phyloP scores from a whole-genome alignment of 345 rosid species.

The Isatis tinctoria region DNA sequence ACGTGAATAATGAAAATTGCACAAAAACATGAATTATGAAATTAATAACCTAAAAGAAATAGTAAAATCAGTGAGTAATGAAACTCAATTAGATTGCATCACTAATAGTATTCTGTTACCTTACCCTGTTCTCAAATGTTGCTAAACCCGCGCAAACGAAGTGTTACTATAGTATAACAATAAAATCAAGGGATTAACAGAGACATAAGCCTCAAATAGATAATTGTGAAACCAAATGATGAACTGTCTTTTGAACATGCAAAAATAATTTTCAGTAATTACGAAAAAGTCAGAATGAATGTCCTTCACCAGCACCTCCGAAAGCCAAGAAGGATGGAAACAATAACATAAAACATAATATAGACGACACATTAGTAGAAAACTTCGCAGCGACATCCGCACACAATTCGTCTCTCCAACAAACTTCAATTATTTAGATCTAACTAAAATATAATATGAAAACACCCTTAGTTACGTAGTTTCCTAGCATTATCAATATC shows the following conservation, averaged over 20 bases:
- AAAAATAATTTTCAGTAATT: neutral
- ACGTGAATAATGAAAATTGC: too few relatives aligned
- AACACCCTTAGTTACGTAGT: neutral
- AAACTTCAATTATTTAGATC: neutral
- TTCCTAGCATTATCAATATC: neutral
- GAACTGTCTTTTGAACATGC: neutral
- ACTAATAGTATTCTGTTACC: too few relatives aligned
- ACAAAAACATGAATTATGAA: too few relatives aligned
- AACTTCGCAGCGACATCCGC: constrained; percentile 2
- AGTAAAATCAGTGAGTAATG: too few relatives aligned
- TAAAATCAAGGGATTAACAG: too few relatives aligned
- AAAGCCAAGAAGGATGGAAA: neutral
- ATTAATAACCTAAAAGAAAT: too few relatives aligned
- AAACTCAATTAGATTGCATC: too few relatives aligned
- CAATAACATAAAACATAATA: neutral
- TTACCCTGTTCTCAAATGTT: too few relatives aligned
- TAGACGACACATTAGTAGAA: neutral
- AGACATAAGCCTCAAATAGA: too few relatives aligned
- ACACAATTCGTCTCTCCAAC: neutral
- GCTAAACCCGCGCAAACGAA: too few relatives aligned
- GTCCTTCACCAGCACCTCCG: neutral
- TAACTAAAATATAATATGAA: neutral
- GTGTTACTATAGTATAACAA: too few relatives aligned
- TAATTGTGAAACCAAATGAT: neutral
- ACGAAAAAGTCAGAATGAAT: neutral